Base-by-base conservation (phyloP, 2,329 filamentous ascomycete species). In the Fusarium brevicatenulatum region DNA sequence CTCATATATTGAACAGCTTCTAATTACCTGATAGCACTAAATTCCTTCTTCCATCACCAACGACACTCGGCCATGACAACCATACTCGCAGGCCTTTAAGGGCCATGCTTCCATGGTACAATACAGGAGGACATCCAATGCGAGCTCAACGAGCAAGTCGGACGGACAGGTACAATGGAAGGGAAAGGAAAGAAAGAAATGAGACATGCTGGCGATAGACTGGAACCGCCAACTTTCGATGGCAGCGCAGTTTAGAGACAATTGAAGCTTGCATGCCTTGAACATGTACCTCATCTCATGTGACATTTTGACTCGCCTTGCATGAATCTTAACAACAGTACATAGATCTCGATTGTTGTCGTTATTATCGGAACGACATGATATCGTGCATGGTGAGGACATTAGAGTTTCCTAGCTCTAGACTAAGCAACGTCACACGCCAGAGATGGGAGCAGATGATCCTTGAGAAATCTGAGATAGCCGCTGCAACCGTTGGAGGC, bases 221-320 rank as follows among this genome's bases (percentile, higher is more conserved):
- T 77, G 65, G 56, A 50, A 52, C 65, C n/a, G 63, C 76, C 71
- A 64, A 54, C 37, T 56, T 71, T 69, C 58, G 62, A 74, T 53
- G 63, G 76, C 71, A 77, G 68, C 68, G 44, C 70, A 74, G 71
- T 71, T 49, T 74, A 72, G 72, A 46, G 62, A 57, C 56, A 76
- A 77, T 76, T 71, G 54, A 71, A 70, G 61, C 72, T 71, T 74
- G 72, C 71, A 76, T 77, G 70, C 71, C 74, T 70, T 76, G 66
- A 66, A 60, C 34, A 37, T 49, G 19, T 46, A 19, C 25, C 57
- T 55, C n/a, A 62, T 44, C 46, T 36, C 30, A 32, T 57, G 55
- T 73, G 66, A 68, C 34, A 9, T 34, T 3, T 25, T 54, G 40
- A 53, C 44, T 47, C 18, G 63, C 16, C 21, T 32, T 5, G 9